These are phyloP conservation scores for Phytophthora crassamura DNA, from an alignment of 352 stramenopile species.

Conservation along the genomic window DNA sequence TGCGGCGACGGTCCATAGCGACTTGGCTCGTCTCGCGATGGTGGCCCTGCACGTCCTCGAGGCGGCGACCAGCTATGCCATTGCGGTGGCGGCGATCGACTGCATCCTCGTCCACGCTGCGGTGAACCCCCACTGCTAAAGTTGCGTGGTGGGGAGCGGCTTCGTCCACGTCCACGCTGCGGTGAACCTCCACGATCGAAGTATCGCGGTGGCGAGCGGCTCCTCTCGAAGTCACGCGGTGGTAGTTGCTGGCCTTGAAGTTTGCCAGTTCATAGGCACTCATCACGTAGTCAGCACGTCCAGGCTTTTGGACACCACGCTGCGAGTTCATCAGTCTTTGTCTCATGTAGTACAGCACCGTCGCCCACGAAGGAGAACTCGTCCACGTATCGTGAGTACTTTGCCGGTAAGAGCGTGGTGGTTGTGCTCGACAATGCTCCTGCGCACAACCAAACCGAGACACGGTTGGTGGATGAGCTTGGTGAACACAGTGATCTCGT, in stretches of 20 bases:
- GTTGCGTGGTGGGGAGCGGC: background rate
- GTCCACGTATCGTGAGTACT: too few species aligned
- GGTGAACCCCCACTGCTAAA: background rate
- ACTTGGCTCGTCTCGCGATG: background rate
- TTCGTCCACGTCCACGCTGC: too few species aligned
- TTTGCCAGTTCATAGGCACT: too few species aligned
- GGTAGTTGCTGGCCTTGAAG: background rate
- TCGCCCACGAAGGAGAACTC: conserved; percentile 8
- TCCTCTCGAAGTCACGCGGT: background rate
- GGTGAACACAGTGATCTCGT: too few species aligned
- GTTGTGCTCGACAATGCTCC: too few species aligned
- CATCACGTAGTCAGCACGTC: too few species aligned
- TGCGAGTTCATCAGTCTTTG: conserved; percentile 9
- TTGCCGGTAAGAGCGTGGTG: too few species aligned
- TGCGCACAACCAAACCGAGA: too few species aligned
- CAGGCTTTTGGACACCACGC: too few species aligned
- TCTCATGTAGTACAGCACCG: background rate
- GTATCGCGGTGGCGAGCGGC: too few species aligned
- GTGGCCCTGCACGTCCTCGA: background rate
- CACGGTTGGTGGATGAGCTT: too few species aligned
- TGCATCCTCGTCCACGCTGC: background rate
- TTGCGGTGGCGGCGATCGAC: background rate
- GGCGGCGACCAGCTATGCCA: background rate
- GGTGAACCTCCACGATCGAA: too few species aligned
- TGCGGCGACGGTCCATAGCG: background rate